Evolutionary conservation across 495 filamentous ascomycete genomes (phyloP).

Genomic region (Hamigera avellanea): DNA sequence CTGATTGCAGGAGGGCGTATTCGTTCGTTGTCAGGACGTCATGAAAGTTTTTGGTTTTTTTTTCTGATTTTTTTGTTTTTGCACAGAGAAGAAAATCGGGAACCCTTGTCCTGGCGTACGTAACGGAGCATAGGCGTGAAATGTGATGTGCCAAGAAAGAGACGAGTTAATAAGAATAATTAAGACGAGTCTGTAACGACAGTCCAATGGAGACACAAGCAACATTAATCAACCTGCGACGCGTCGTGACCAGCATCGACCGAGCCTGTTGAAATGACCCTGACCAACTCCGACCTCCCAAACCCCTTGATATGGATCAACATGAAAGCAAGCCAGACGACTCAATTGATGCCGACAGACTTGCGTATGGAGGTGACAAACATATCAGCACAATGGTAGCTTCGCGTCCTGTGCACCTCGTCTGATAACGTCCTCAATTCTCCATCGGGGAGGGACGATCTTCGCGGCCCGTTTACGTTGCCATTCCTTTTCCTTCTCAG

Average conservation of each 20-base stretch:
- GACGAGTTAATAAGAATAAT: too few species aligned
- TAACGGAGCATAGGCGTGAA: too few species aligned
- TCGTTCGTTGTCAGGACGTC: constrained; percentile 22
- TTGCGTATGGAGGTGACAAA: not conserved
- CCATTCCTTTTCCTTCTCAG: constrained; percentile 60
- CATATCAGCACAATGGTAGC: constrained; percentile 39
- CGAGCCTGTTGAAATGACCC: constrained; percentile 15
- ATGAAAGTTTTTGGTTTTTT: constrained; percentile 8
- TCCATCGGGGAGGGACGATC: constrained; percentile 65
- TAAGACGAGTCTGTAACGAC: constrained; percentile 1
- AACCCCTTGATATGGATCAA: constrained; percentile 5
- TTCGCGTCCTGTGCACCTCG: constrained; percentile 73
- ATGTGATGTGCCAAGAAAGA: too few species aligned
- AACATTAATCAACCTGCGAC: constrained; percentile 13
- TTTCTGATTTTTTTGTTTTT: constrained; percentile 1
- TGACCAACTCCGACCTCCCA: constrained; percentile 5
- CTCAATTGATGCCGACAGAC: too few species aligned
- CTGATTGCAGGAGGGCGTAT: constrained; percentile 10
- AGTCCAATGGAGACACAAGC: constrained; percentile 9
- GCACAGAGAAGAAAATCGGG: too few species aligned
- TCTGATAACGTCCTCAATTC: constrained; percentile 65
- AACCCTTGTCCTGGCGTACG: too few species aligned
- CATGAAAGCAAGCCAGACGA: constrained; percentile 7
- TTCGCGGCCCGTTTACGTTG: constrained; percentile 32
- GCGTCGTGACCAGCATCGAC: constrained; percentile 33